Conservation (phyloP, 2,329 filamentous ascomycete species). For the Cytospora paraplurivora region DNA sequence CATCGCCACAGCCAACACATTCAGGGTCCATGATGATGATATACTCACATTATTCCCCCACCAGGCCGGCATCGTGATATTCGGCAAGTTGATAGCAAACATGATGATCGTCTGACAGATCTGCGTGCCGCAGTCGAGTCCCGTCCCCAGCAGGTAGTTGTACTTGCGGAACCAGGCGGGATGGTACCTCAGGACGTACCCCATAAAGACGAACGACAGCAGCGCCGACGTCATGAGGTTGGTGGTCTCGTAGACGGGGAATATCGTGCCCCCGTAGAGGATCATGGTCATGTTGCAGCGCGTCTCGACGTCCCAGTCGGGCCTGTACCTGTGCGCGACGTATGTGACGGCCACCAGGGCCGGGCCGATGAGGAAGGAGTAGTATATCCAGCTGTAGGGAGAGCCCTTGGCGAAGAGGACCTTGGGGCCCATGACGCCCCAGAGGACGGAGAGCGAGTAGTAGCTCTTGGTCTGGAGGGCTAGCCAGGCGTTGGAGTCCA, state of each 20-base stretch:
- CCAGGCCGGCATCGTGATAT: constrained; percentile 35
- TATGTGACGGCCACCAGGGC: constrained; percentile 33
- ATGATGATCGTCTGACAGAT: constrained; percentile 36
- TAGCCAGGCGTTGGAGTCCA: constrained; percentile 34
- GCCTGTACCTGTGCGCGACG: constrained; percentile 34
- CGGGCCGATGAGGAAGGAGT: constrained; percentile 37
- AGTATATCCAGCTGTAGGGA: constrained; percentile 37
- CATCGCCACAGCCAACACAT: neutral
- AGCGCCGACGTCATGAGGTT: constrained; percentile 36
- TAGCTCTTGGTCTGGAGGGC: constrained; percentile 37
- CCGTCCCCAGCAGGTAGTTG: constrained; percentile 45
- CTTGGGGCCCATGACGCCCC: constrained; percentile 41
- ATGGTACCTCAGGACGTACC: constrained; percentile 36
- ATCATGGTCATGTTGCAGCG: constrained; percentile 35
- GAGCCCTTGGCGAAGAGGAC: constrained; percentile 34
- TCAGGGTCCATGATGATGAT: neutral
- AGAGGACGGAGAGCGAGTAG: constrained; percentile 39
- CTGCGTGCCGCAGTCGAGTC: constrained; percentile 41
- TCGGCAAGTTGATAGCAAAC: constrained; percentile 36
- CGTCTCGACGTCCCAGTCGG: constrained; percentile 36
- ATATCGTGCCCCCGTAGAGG: constrained; percentile 34
- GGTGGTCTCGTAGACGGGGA: constrained; percentile 36
- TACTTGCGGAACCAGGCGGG: constrained; percentile 46
- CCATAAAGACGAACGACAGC: constrained; percentile 37
- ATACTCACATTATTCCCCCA: constrained; percentile 35